Evolutionary conservation across 768 basidiomycete genomes (phyloP), one percentile per base, ranked within the genome.

Genomic region (Austroboletus eburneus): DNA sequence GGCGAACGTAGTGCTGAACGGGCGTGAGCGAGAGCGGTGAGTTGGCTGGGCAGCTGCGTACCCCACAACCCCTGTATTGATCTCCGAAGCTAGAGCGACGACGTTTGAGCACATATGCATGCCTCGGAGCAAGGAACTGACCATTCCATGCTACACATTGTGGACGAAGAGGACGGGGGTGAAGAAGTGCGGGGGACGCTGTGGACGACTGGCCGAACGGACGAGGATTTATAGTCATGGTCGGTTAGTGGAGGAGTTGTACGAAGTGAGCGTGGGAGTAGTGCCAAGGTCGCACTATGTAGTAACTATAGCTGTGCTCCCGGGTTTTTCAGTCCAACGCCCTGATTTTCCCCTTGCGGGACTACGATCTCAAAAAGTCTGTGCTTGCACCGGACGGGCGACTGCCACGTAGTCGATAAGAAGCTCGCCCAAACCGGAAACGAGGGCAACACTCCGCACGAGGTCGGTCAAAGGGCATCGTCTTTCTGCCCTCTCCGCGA

Each of bases 71-170:
- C 50, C 69, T 65, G 62, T 73, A 71, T 42, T 70, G 67, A 53
- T 73, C 72, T 42, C 72, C 72, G 48, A 64, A 40, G 51, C 71
- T 72, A 47, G 42, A 37, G 36, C 39, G 29, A 54, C 32, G 40
- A 55, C 41, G 34, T 30, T 45, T 54, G 53, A 40, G 27, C 12
- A 12, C 5, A 27, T 12, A 27, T 30, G 30, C 42, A 41, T 21
- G 25, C 23, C 13, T 25, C 17, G 52, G 45, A 4, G 40, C 54
- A 12, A 17, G 42, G 43, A 7, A 57, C 56, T 54, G 54, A 81
- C 80, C 78, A 75, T 74, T 82, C 81, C 57, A 75, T 73, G 60
- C 67, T 69, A 50, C 81, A 83, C 81, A 83, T 83, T 35, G 21
- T 59, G 6, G 58, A 42, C 32, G 52, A 39, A 4, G 46, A 38